These are phyloP conservation scores for Alloascoidea africana DNA, from an alignment of 805 yeast genomes.

Conservation along the genomic window DNA sequence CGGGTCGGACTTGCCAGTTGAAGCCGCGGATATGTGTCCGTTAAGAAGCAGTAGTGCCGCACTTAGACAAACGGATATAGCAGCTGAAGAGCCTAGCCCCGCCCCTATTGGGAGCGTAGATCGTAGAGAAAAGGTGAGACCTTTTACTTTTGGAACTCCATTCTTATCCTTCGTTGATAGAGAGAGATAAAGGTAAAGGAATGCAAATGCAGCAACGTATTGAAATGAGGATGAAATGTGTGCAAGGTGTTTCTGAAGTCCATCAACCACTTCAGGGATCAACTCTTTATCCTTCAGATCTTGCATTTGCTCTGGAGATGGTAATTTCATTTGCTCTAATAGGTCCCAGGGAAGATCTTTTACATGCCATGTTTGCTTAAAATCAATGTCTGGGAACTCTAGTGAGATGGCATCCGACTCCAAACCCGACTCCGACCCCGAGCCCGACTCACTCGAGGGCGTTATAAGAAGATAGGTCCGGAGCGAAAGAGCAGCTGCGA, in stretches of 20 bases:
- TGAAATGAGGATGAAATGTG: constrained; percentile 41
- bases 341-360: constrained; percentile 46
- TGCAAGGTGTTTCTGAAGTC: constrained; percentile 27
- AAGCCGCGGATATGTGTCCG: constrained; percentile 27
- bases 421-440: constrained; percentile 20
- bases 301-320: constrained; percentile 16
- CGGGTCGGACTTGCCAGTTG: background rate
- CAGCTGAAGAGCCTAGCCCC: constrained; percentile 90
- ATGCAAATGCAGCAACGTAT: constrained; percentile 67
- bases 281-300: constrained; percentile 29
- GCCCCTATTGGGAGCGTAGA: constrained; percentile 93
- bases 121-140: constrained; percentile 42
- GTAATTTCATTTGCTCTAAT: constrained; percentile 11
- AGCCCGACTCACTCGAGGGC: background rate
- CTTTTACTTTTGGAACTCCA: constrained; percentile 18
- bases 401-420: constrained; percentile 33
- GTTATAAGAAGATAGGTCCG: constrained; percentile 68
- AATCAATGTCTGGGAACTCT: constrained; percentile 73
- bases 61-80: constrained; percentile 72
- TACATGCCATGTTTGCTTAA: constrained; percentile 48
- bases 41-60: constrained; percentile 56
- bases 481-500: constrained; percentile 85
- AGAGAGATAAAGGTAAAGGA: constrained; percentile 59
- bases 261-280: constrained; percentile 39
- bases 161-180: constrained; percentile 31